Evolutionary conservation across 495 filamentous ascomycete species (phyloP), one percentile per base, ranked within the genome.

Genomic region (Diplogelasinospora grovesii): DNA sequence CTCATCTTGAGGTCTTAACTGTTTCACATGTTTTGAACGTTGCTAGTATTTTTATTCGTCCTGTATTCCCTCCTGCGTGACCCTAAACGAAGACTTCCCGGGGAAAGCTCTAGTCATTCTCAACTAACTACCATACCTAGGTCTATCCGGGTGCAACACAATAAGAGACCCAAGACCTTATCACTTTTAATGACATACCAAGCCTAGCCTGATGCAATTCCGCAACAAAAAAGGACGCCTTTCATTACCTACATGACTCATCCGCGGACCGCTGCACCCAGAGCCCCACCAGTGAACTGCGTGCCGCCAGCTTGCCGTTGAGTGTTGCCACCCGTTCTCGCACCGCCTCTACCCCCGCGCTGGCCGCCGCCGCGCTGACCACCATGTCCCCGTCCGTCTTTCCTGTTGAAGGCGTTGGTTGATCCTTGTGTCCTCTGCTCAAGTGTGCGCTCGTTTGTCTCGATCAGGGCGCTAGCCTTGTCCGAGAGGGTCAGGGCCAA

Each of bases 361-460:
- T 71, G 65, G 22, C 81, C 78, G 15, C 81, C 80, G 19, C 81
- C 70, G 24, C 79, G 71, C 42, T 87, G 81, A 44, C 87, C 86
- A 37, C 86, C 76, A n/a, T n/a, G n/a, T n/a, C n/a, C n/a, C 56
- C 78, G 78, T 47, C 82, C 85, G 45, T 84, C 83, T 65, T 89
- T 82, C 58, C 88, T 69, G 72, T 93, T 88, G 63, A 95, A 95
- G 37, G 90, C 90, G 56, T 94, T 94, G 31, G 89, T 81, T 50
- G 87, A 92, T 41, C 92, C 92, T 62, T 94, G 87, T 39, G 92
- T 99, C 57, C 90, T 79, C 64, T 94, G 87, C 75, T 99, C 92
- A 46, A 97, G 74, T 33, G 86, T 90, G 59, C 93, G 83, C 68
- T 99, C 92, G 69, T 99, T 99, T 54, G 82, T 79, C 71, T 99